Conservation (phyloP, 371 early-diverging fungal genomes). For the Rhizopus stolonifer region DNA sequence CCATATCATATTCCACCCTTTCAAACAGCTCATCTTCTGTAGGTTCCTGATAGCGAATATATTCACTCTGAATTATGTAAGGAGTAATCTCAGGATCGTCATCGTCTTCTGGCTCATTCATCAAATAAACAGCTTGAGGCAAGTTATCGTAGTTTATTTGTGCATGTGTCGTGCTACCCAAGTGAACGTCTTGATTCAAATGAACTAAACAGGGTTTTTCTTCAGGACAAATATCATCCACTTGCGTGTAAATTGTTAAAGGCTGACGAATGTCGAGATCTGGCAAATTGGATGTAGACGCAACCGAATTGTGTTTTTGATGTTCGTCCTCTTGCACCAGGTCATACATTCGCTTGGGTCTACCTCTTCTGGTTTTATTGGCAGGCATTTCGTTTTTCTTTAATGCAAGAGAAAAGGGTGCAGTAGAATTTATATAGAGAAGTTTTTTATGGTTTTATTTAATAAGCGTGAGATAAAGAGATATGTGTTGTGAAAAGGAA, state of each 20-base stretch:
- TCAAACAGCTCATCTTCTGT: conserved; percentile 77
- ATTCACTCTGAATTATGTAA: conserved; percentile 50
- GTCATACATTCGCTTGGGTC: conserved; percentile 10
- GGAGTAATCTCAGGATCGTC: background rate
- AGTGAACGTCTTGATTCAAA: too few relatives aligned
- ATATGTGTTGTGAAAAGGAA: too few relatives aligned
- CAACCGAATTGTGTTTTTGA: conserved; percentile 50
- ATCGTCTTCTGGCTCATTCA: conserved; percentile 1
- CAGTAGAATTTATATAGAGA: too few relatives aligned
- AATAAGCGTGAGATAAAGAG: too few relatives aligned
- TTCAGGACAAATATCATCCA: background rate
- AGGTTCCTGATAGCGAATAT: conserved; percentile 69
- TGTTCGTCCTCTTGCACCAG: conserved; percentile 1
- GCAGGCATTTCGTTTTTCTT: background rate
- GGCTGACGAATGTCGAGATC: conserved; percentile 59
- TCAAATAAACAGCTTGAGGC: conserved; percentile 1
- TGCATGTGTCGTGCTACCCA: background rate
- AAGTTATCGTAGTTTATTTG: too few relatives aligned
- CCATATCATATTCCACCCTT: conserved; percentile 95
- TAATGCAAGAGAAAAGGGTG: background rate
- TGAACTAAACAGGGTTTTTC: too few relatives aligned
- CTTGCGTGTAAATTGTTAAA: conserved; percentile 40
- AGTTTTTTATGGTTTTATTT: too few relatives aligned
- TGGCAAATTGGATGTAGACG: conserved; percentile 30
- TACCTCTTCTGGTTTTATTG: conserved; percentile 9